phyloP scores from a whole-genome alignment of 805 yeast species.

The Nakazawaea sp. region DNA sequence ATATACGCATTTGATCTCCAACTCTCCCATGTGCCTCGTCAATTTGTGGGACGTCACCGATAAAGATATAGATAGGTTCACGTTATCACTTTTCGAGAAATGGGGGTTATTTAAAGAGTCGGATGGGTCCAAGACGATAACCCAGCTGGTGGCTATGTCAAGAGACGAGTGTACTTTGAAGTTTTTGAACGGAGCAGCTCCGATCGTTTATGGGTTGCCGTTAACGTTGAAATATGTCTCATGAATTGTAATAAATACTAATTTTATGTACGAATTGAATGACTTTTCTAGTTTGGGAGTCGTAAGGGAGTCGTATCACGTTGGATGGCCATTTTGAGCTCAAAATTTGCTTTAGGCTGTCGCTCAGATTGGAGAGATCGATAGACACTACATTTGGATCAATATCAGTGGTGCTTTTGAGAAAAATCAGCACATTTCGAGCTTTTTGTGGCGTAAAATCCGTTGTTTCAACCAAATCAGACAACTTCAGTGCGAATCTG shows the following conservation, averaged over 20 bases:
- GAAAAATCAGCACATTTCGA: too few relatives aligned
- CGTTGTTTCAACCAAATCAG: too few relatives aligned
- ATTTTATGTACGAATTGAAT: conserved; percentile 5
- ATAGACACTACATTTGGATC: too few relatives aligned
- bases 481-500: neutral
- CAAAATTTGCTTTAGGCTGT: neutral
- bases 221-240: conserved; percentile 19
- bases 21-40: conserved; percentile 77
- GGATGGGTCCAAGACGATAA: conserved; percentile 24
- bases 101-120: conserved; percentile 52
- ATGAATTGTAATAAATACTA: conserved; percentile 3
- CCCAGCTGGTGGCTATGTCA: conserved; percentile 54
- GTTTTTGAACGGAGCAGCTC: conserved; percentile 88
- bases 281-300: neutral
- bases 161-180: conserved; percentile 63
- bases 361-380: neutral
- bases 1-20: conserved; percentile 68
- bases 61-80: conserved; percentile 84
- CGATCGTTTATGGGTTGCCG: conserved; percentile 87
- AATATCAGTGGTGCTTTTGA: too few relatives aligned
- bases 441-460: too few relatives aligned
- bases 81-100: conserved; percentile 47
- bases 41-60: conserved; percentile 97
- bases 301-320: neutral
- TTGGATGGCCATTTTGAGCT: neutral